Base-by-base conservation (phyloP, 352 stramenopile species). In the Globisporangium paroecandrum region DNA sequence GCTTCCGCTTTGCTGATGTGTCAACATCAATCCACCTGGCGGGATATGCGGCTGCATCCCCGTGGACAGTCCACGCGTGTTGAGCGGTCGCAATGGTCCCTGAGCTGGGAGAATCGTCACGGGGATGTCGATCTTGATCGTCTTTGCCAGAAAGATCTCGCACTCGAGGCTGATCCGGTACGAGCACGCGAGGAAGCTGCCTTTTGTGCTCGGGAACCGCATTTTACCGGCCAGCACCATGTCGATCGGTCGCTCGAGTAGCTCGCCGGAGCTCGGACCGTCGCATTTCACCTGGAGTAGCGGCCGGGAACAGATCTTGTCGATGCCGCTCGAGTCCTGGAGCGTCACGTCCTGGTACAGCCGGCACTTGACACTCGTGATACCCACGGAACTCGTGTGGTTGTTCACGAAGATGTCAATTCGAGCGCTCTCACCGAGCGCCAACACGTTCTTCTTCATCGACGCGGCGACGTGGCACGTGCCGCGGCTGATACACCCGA, bases 371-470 rank as follows among this genome's bases (percentile, higher is more conserved):
- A 90, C 77, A 61, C 82, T 69, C 29, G 74, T 66, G 38, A 90
- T 77, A 32, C 66, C 72, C 4, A 84, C 77, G 18, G 77, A 70
- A 13, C 74, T 79, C 10, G 85, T 90, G 67, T 90, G 79, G 69
- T 91, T 93, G 64, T 89, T 89, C 10, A 93, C 78, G 34, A 90
- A 89, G 64, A 82, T 86, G 57, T 90, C 77, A 43, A 93, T 75
- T 4, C 83, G 76, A 12, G 81, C 81, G 24, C 69, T 85, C 34
- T 93, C 85, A 20, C 78, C 78, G 1, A 89, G 71, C 1, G 62
- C 75, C 43, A 89, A 88, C 25, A 85, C 72, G 65, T 90, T 85
- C 53, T 82, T 83, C 65, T 78, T 70, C 71, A 93, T 89, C 20
- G 83, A 84, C 15, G 83, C 80, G 7, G 79, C 81, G 15, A 93